Base-by-base conservation (phyloP, 441 rosid species). In the Cnidoscolus chayamansa region DNA sequence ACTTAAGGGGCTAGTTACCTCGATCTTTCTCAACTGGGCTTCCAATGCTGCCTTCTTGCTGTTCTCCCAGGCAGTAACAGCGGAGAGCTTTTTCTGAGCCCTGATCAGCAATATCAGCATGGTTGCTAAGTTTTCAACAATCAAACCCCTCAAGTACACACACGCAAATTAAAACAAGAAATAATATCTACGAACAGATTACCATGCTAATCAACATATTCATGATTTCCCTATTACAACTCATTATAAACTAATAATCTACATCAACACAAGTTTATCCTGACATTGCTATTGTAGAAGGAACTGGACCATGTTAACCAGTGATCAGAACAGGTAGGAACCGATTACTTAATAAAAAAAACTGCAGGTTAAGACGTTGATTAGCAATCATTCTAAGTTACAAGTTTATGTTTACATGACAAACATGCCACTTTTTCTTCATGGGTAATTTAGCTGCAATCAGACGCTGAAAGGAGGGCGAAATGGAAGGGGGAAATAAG, bases 31-130 rank as follows among this genome's bases (percentile, higher is more conserved):
- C 74, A 91, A 84, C 77, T 88, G 25, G 48, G 92, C 87, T 70
- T 90, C 96, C n/a, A 84, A 31, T 62, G 86, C 78, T 68, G 93
- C 84, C 68, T 88, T 89, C 85, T 87, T 81, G 80, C 86, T 85
- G 71, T 83, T 88, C 81, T 94, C 98, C 97, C 97, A 86, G 56
- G 91, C 84, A 68, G 76, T 70, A 75, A 89, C 81, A 48, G 63
- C 72, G 12, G 83, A 78, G 20, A 86, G 74, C 79, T 84, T 86
- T 79, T 92, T 94, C 83, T 89, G 90, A 45, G 95, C 88, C 86
- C 99, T 94, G 87, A 74, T 63, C 65, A 76, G 69, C 47, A 70
- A 10, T 70, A 67, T 50, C 37, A 48, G 37, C 48, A 67, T 57
- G 12, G 1, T 4, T 56, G 7, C 4, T 31, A 31, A 45, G 40